A percentile compares a stretch with the other conserved stretches of the same genome.
Evolutionary conservation across 768 basidiomycete genomes (phyloP).

Genomic region (Tylopilus intermedius): DNA sequence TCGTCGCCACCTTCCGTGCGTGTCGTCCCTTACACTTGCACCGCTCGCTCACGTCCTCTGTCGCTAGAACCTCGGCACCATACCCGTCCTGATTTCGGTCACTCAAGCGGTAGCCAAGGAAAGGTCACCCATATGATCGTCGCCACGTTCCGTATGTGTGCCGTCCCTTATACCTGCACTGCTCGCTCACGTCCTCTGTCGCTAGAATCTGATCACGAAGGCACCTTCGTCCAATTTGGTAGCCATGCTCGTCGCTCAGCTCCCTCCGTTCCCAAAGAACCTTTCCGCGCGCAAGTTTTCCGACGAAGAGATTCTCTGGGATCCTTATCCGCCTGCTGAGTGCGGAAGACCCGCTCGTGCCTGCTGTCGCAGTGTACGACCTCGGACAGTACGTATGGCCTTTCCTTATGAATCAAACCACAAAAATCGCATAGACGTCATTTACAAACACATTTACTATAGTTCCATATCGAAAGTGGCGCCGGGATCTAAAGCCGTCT

Average conservation of each 20-base stretch:
- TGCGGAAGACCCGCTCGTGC: slow-evolving; percentile 64
- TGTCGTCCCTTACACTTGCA: background rate
- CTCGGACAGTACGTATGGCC: slow-evolving; percentile 77
- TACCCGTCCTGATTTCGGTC: slow-evolving; percentile 76
- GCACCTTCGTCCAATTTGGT: slow-evolving; percentile 87
- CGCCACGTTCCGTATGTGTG: slow-evolving; percentile 76
- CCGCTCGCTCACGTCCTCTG: slow-evolving; percentile 1
- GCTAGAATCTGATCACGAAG: slow-evolving; percentile 81
- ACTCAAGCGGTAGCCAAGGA: slow-evolving; percentile 89
- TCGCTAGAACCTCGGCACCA: slow-evolving; percentile 83
- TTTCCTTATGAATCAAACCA: too few relatives aligned
- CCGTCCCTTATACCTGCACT: background rate
- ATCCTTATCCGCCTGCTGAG: slow-evolving; percentile 67
- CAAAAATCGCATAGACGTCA: too few relatives aligned
- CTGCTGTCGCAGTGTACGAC: slow-evolving; percentile 92
- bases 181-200: slow-evolving; percentile 1
- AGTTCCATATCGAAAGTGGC: too few relatives aligned
- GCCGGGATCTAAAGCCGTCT: too few relatives aligned
- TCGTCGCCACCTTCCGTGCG: slow-evolving; percentile 88
- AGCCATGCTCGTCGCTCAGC: slow-evolving; percentile 84
- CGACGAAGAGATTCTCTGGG: slow-evolving; percentile 76
- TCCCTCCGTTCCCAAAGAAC: slow-evolving; percentile 84
- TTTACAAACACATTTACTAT: too few relatives aligned
- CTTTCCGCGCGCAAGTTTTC: slow-evolving; percentile 83
- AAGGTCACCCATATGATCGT: slow-evolving; percentile 93